Percentiles rank a stretch among this genome's conserved stretches.
These are phyloP conservation scores for Tilletia caries DNA, from an alignment of 1,284 basidiomycete genomes.

Conservation along the genomic window DNA sequence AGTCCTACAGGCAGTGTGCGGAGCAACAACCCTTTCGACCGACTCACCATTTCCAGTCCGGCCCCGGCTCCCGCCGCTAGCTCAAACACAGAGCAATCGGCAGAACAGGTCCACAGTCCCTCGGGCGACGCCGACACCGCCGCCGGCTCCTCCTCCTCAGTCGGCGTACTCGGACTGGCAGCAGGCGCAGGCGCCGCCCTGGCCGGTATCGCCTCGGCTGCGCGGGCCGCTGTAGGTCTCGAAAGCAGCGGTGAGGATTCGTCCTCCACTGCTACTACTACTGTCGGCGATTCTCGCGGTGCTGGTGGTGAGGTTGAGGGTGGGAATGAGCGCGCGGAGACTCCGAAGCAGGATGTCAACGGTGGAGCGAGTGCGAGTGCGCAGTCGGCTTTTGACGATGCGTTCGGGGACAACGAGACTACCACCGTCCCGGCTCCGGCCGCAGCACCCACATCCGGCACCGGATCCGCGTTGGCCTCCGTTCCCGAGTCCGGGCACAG, in stretches of 20 bases:
- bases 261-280: no score
- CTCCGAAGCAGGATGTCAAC: neutral
- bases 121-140: neutral
- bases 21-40: constrained; percentile 92
- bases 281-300: no score
- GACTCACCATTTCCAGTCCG: constrained; percentile 59
- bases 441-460: no score
- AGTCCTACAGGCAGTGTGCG: constrained; percentile 59
- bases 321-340: no score
- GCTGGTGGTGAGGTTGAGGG: no score
- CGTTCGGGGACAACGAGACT: constrained; percentile 61
- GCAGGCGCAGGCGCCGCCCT: constrained; percentile 44
- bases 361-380: neutral
- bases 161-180: constrained; percentile 35
- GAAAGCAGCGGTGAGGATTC: constrained; percentile 21
- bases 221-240: constrained; percentile 37
- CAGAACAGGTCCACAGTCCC: no score
- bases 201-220: constrained; percentile 43
- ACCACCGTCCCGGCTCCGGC: constrained; percentile 22
- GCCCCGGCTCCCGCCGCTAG: constrained; percentile 16
- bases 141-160: constrained; percentile 15
- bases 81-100: no score
- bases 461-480: no score
- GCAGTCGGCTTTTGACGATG: constrained; percentile 57
- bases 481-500: constrained; percentile 27